These are phyloP conservation scores for Pseudogymnoascus sp. DNA, from an alignment of 2,329 filamentous ascomycete species.

Conservation along the genomic window DNA sequence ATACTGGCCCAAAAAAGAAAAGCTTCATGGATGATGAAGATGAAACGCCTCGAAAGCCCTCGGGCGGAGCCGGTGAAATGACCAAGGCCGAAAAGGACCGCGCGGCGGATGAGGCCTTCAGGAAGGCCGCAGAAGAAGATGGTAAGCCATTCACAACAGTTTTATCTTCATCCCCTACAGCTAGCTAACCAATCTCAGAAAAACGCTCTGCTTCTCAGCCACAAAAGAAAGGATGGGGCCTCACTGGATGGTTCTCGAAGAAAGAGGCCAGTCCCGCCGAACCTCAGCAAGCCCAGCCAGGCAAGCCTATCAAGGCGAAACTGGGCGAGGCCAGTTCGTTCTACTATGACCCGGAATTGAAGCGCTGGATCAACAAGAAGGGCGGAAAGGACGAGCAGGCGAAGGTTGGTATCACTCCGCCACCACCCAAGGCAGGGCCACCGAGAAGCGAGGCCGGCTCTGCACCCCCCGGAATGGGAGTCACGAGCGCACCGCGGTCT, in stretches of 20 bases:
- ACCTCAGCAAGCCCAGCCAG: conserved; percentile 33
- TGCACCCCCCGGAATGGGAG: conserved; percentile 13
- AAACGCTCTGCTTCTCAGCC: conserved; percentile 48
- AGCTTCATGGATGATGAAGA: conserved; percentile 78
- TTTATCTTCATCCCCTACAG: neutral
- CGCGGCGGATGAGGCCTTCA: conserved; percentile 78
- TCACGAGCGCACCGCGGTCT: neutral
- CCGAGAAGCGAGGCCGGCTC: conserved; percentile 27
- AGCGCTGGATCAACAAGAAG: conserved; percentile 98
- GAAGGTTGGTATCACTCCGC: conserved; percentile 61
- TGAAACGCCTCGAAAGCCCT: conserved; percentile 40
- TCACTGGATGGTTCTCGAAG: conserved; percentile 74
- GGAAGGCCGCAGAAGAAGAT: conserved; percentile 71
- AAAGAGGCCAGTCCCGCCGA: conserved; percentile 46
- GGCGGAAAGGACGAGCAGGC: conserved; percentile 54
- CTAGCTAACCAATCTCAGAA: conserved; percentile 14
- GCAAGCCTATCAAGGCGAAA: conserved; percentile 80
- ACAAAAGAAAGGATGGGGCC: conserved; percentile 66
- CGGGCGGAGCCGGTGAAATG: conserved; percentile 48
- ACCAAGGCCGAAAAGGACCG: conserved; percentile 62
- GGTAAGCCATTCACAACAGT: conserved; percentile 38
- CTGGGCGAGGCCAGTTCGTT: conserved; percentile 90
- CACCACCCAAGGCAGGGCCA: conserved; percentile 59
- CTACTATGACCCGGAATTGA: conserved; percentile 89
- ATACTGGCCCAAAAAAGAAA: conserved; percentile 62